A percentile compares a stretch with the other conserved stretches of the same genome.
These are phyloP conservation scores for Steccherinum ochraceum DNA, from an alignment of 768 basidiomycete species.

Conservation along the genomic window DNA sequence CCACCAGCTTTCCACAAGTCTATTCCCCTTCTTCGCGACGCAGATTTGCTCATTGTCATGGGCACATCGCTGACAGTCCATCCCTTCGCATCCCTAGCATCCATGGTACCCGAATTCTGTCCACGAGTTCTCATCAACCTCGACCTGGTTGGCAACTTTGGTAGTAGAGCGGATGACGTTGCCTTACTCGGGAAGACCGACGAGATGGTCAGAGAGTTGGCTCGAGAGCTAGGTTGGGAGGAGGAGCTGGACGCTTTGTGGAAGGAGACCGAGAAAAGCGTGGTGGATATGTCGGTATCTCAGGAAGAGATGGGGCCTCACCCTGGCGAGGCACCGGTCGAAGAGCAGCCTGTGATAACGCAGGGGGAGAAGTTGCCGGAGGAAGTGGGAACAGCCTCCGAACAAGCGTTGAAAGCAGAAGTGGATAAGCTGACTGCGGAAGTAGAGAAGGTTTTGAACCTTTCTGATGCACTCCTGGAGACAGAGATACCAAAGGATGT, in stretches of 20 bases:
- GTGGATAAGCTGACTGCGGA: constrained; percentile 29
- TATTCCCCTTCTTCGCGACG: constrained; percentile 46
- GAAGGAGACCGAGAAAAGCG: constrained; percentile 17
- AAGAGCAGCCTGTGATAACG: background rate
- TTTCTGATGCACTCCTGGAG: constrained; percentile 1
- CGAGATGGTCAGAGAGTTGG: constrained; percentile 53
- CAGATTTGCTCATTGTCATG: constrained; percentile 85
- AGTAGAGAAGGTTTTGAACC: constrained; percentile 25
- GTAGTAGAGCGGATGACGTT: constrained; percentile 48
- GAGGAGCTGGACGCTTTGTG: constrained; percentile 18
- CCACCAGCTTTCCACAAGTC: constrained; percentile 61
- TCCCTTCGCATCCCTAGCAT: constrained; percentile 78
- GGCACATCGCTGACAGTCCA: constrained; percentile 87
- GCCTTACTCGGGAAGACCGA: constrained; percentile 69
- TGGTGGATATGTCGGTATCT: background rate
- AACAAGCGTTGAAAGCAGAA: constrained; percentile 19
- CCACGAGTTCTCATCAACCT: constrained; percentile 89
- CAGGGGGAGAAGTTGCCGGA: too few relatives aligned
- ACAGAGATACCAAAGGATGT: background rate
- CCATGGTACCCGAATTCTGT: constrained; percentile 41
- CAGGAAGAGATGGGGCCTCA: background rate
- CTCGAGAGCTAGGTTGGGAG: constrained; percentile 69
- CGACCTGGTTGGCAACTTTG: constrained; percentile 69
- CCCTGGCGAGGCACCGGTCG: background rate
- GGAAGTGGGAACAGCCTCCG: constrained; percentile 4